Percentiles rank a stretch among this genome's conserved stretches.
phyloP scores from a whole-genome alignment of 768 basidiomycete genomes.

The Brasilioporus rufonigricans region DNA sequence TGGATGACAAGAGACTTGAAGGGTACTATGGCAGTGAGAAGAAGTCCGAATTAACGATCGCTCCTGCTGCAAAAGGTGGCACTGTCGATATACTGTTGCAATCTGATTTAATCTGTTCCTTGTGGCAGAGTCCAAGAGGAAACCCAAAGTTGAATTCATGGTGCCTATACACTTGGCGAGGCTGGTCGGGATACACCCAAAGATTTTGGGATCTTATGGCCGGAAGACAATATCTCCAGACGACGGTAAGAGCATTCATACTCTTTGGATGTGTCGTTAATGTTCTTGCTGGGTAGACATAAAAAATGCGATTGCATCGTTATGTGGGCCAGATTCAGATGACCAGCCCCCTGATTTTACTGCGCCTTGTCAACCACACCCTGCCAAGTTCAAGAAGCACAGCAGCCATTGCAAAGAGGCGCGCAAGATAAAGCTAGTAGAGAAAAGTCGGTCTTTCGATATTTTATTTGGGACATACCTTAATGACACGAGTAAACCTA shows the following conservation, averaged over 20 bases:
- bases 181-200: neutral
- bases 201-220: neutral
- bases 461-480: neutral
- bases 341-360: neutral
- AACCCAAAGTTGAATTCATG: neutral
- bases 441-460: neutral
- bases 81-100: neutral
- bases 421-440: neutral
- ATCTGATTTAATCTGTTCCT: neutral
- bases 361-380: neutral
- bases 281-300: neutral
- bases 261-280: neutral
- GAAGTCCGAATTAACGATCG: neutral
- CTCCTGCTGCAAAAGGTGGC: neutral
- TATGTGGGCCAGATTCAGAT: too few relatives aligned
- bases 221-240: neutral
- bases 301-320: neutral
- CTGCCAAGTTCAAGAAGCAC: neutral
- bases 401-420: conserved; percentile 8
- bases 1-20: neutral
- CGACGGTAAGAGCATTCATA: neutral
- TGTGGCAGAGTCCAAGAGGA: neutral
- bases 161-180: neutral
- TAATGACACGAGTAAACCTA: neutral
- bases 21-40: neutral